Percentiles rank a stretch among this genome's conserved stretches.
These are phyloP conservation scores for Thelonectria blattea DNA, from an alignment of 2,329 filamentous ascomycete genomes.

Conservation along the genomic window DNA sequence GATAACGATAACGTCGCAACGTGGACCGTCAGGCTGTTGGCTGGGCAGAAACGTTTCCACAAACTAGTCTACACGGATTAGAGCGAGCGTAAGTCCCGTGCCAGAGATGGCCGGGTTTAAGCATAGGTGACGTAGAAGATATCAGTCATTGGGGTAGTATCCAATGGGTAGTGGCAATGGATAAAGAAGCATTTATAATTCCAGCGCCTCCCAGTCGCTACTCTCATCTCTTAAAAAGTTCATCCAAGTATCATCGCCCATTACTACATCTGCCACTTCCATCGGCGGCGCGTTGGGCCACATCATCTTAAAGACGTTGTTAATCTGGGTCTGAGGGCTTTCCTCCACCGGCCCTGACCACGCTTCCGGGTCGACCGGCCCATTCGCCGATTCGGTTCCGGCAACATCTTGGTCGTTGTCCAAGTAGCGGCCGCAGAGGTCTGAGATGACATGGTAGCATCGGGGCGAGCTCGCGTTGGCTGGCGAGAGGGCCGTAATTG, in stretches of 20 bases:
- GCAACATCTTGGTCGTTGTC: constrained; percentile 24
- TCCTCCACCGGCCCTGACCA: constrained; percentile 41
- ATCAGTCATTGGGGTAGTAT: too few relatives aligned
- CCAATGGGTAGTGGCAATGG: too few relatives aligned
- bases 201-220: constrained; percentile 20
- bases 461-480: constrained; percentile 49
- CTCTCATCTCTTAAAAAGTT: constrained; percentile 40
- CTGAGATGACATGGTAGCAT: constrained; percentile 49
- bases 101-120: too few relatives aligned
- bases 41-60: too few relatives aligned
- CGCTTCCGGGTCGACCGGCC: neutral
- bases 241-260: constrained; percentile 48
- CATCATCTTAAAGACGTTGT: constrained; percentile 52
- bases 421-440: constrained; percentile 48
- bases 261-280: constrained; percentile 46
- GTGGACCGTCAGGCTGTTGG: too few relatives aligned
- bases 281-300: constrained; percentile 50
- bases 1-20: too few relatives aligned
- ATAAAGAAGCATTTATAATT: too few relatives aligned
- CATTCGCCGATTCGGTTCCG: neutral
- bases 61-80: too few relatives aligned
- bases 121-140: too few relatives aligned
- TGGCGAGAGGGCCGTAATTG: constrained; percentile 44
- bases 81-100: too few relatives aligned
- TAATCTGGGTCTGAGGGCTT: constrained; percentile 51